Conservation (phyloP, 352 stramenopile genomes). For the Phytophthora sp. region DNA sequence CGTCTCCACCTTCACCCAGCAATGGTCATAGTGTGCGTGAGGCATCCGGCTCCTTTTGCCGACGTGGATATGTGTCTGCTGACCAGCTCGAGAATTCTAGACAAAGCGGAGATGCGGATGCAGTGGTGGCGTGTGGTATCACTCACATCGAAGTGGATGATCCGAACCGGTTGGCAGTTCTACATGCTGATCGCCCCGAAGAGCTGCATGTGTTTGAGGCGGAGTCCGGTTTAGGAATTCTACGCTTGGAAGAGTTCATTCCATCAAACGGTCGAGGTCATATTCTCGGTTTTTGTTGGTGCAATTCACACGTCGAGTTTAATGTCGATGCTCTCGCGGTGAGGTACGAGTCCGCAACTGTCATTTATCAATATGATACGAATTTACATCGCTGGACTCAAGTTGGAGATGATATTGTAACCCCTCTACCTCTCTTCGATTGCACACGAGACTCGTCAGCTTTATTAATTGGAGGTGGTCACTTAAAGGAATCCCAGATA, state of each 20-base stretch:
- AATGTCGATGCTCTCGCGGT: constrained; percentile 82
- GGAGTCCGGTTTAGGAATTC: constrained; percentile 81
- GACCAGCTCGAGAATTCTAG: constrained; percentile 16
- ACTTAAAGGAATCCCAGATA: constrained; percentile 28
- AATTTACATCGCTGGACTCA: constrained; percentile 58
- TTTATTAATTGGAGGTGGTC: constrained; percentile 70
- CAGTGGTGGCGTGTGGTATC: constrained; percentile 31
- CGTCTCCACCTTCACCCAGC: constrained; percentile 7
- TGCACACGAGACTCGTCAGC: constrained; percentile 84
- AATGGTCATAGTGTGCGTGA: constrained; percentile 2
- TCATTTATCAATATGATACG: constrained; percentile 86
- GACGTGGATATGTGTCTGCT: constrained; percentile 38
- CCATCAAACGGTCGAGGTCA: constrained; percentile 54
- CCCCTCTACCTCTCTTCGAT: constrained; percentile 67
- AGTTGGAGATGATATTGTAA: constrained; percentile 69
- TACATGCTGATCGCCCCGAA: constrained; percentile 54
- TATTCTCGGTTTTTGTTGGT: constrained; percentile 82
- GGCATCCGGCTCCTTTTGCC: constrained; percentile 31
- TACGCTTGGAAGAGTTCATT: constrained; percentile 75
- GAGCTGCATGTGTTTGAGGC: constrained; percentile 77
- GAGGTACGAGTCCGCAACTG: constrained; percentile 66
- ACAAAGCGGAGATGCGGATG: constrained; percentile 4
- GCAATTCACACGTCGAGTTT: constrained; percentile 83
- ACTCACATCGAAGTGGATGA: constrained; percentile 86
- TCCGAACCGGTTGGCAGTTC: constrained; percentile 78